phyloP scores from a whole-genome alignment of 2,329 filamentous ascomycete genomes.

The Aspergillus sp. region DNA sequence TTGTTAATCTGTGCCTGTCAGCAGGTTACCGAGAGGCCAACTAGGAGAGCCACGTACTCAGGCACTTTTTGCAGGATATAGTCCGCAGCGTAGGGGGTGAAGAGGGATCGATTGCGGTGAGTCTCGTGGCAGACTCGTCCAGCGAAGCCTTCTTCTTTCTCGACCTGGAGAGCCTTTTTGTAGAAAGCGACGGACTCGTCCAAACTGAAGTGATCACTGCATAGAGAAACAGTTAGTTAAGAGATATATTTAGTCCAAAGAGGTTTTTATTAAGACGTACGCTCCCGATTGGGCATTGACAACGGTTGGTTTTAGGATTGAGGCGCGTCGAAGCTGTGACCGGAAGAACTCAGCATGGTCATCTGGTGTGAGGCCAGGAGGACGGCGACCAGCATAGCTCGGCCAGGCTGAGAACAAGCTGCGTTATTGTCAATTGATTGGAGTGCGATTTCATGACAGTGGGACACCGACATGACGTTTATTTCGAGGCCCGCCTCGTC shows the following conservation, averaged over 20 bases:
- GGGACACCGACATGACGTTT: constrained; percentile 16
- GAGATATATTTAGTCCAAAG: too few species aligned
- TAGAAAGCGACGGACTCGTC: constrained; percentile 37
- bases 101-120: constrained; percentile 34
- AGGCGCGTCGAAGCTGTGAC: constrained; percentile 12
- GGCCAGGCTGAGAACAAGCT: constrained; percentile 21
- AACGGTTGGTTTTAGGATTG: constrained; percentile 11
- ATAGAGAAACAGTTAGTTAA: too few species aligned
- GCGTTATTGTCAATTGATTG: not conserved
- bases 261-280: constrained; percentile 1
- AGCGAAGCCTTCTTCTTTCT: constrained; percentile 29
- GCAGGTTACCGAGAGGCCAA: not conserved
- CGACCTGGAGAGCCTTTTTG: constrained; percentile 28
- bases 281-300: constrained; percentile 26
- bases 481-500: constrained; percentile 21
- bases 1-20: constrained; percentile 11
- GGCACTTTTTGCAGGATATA: constrained; percentile 32
- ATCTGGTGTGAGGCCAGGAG: constrained; percentile 15
- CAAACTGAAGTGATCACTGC: constrained; percentile 31
- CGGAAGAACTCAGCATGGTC: constrained; percentile 19
- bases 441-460: not conserved
- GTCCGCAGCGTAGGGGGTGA: constrained; percentile 29
- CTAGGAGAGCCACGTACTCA: constrained; percentile 18
- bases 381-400: constrained; percentile 19
- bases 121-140: constrained; percentile 35